phyloP scores from a whole-genome alignment of 169 alveolate species.

The Cryptosporidium viatorum region DNA sequence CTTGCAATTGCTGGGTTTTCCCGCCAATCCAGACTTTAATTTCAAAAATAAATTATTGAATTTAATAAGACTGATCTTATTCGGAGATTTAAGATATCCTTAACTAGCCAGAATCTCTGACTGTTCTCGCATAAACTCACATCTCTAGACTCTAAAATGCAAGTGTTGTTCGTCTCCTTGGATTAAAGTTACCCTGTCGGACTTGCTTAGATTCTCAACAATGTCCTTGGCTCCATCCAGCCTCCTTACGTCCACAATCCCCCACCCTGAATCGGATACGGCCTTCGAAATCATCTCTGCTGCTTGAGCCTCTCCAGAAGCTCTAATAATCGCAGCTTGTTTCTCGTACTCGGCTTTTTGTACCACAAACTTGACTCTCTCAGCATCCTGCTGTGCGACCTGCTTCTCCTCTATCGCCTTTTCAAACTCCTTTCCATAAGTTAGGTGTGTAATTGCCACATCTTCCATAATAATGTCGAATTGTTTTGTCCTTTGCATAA shows the following conservation, averaged over 20 bases:
- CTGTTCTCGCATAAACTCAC: not conserved
- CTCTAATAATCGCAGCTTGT: conserved; percentile 94
- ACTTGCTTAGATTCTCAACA: conserved; percentile 91
- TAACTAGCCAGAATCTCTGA: not conserved
- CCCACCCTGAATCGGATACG: conserved; percentile 93
- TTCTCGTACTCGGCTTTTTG: conserved; percentile 95
- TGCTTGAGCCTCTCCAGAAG: conserved; percentile 98
- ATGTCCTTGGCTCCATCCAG: conserved; percentile 97
- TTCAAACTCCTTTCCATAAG: conserved; percentile 96
- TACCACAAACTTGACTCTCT: conserved; percentile 95
- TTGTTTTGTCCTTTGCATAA: conserved; percentile 92
- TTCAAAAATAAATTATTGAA: not conserved
- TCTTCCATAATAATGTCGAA: conserved; percentile 95
- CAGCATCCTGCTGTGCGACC: conserved; percentile 98
- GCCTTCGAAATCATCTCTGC: conserved; percentile 96
- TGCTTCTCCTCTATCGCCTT: conserved; percentile 98
- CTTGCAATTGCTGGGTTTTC: not conserved
- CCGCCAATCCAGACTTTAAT: not conserved
- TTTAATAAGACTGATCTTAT: not conserved
- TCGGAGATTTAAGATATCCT: not conserved
- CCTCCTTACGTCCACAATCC: conserved; percentile 94
- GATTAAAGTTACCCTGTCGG: conserved; percentile 91
- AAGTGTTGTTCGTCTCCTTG: conserved; percentile 21
- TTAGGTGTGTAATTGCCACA: conserved; percentile 96
- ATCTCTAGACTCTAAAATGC: not conserved